These are phyloP conservation scores for Botrytis squamosa DNA, from an alignment of 2,329 filamentous ascomycete genomes.

Conservation along the genomic window DNA sequence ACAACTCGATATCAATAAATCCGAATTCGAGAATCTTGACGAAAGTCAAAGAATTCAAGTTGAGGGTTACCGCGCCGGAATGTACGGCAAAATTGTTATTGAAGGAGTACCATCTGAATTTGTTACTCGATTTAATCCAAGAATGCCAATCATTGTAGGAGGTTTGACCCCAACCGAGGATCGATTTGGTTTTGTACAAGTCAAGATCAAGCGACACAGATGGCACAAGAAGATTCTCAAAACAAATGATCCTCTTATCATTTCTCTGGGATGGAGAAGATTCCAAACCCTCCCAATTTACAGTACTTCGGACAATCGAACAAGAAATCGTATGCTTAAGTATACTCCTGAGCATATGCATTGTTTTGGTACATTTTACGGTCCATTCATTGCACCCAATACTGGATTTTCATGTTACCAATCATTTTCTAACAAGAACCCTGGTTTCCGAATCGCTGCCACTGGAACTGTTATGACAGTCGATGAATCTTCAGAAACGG, in stretches of 20 bases:
- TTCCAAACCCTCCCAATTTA: conserved; percentile 94
- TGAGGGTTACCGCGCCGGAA: conserved; percentile 88
- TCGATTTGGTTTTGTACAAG: conserved; percentile 91
- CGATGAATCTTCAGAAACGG: conserved; percentile 93
- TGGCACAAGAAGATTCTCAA: conserved; percentile 99
- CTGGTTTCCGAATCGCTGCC: conserved; percentile 90
- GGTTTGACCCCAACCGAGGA: conserved; percentile 94
- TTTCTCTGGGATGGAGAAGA: conserved; percentile 92
- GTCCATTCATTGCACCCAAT: conserved; percentile 90
- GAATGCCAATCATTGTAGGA: conserved; percentile 81
- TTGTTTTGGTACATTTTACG: conserved; percentile 94
- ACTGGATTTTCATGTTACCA: conserved; percentile 95
- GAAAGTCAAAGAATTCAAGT: conserved; percentile 78
- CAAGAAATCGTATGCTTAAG: conserved; percentile 95
- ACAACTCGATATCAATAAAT: conserved; percentile 93
- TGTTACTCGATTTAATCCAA: conserved; percentile 74
- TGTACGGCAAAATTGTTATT: conserved; percentile 88
- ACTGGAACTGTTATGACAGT: conserved; percentile 92
- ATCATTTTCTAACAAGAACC: conserved; percentile 77
- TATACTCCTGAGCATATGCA: conserved; percentile 99
- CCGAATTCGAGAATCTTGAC: conserved; percentile 86
- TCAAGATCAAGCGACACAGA: conserved; percentile 92
- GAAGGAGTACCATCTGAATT: conserved; percentile 91
- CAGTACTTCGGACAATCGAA: conserved; percentile 90
- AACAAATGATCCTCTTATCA: conserved; percentile 95